A percentile compares a stretch with the other conserved stretches of the same genome.
Evolutionary conservation across 2,329 filamentous ascomycete genomes (phyloP).

Genomic region (Trichoderma sp.): DNA sequence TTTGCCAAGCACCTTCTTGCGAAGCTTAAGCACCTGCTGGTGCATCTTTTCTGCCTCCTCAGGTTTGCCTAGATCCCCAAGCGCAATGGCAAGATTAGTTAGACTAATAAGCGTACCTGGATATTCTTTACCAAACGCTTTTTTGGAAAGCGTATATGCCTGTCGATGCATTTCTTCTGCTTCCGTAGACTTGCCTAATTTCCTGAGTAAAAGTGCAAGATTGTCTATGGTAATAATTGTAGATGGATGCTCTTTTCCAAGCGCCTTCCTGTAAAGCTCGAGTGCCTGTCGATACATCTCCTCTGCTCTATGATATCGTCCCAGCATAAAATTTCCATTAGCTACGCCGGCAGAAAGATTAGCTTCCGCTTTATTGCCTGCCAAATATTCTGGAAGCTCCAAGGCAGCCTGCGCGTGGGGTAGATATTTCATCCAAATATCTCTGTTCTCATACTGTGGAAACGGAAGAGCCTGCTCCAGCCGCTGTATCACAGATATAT

Average conservation of each 20-base stretch:
- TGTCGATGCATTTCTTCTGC: neutral
- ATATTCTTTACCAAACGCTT: neutral
- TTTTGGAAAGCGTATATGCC: neutral
- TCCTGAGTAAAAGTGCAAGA: neutral
- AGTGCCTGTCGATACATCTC: neutral
- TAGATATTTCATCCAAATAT: neutral
- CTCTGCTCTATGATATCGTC: slow-evolving; percentile 23
- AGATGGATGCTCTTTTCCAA: neutral
- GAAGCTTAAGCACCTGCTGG: neutral
- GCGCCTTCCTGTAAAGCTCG: neutral
- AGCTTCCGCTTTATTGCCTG: neutral
- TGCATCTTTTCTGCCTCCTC: neutral
- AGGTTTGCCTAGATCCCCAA: neutral
- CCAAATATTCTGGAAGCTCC: neutral
- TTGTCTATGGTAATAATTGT: neutral
- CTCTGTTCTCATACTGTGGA: neutral
- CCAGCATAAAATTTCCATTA: neutral
- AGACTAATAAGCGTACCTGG: neutral
- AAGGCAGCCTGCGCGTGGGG: neutral
- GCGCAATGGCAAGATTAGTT: neutral
- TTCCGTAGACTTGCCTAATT: neutral
- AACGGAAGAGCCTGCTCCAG: neutral
- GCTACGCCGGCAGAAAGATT: neutral
- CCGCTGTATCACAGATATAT: neutral
- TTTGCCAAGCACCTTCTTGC: neutral